Evolutionary conservation across 495 filamentous ascomycete genomes (phyloP).

Genomic region (Aspergillus sparsus): DNA sequence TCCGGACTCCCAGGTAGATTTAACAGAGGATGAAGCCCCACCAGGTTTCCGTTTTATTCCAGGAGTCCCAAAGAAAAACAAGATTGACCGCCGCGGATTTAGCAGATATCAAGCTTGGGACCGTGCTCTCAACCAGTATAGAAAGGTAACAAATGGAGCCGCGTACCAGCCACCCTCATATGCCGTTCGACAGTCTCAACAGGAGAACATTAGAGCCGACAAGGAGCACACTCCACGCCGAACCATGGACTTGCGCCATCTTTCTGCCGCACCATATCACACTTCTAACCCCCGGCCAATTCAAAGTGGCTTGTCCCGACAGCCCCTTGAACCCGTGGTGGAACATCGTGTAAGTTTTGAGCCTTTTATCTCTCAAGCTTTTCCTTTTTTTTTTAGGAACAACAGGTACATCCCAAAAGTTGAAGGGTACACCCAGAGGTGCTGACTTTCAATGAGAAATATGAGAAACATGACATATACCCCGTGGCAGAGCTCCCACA

Average conservation of each 20-base stretch:
- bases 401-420: neutral
- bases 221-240: conserved; percentile 21
- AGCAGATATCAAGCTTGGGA: conserved; percentile 53
- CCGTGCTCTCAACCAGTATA: conserved; percentile 44
- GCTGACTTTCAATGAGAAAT: conserved; percentile 36
- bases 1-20: conserved; percentile 29
- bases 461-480: conserved; percentile 29
- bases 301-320: conserved; percentile 17
- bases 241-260: conserved; percentile 12
- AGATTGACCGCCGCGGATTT: conserved; percentile 49
- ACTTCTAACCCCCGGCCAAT: conserved; percentile 20
- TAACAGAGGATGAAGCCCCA: conserved; percentile 40
- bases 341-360: conserved; percentile 26
- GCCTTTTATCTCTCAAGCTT: conserved; percentile 2
- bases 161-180: conserved; percentile 28
- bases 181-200: conserved; percentile 23
- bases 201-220: conserved; percentile 21
- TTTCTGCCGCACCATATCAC: conserved; percentile 22
- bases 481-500: conserved; percentile 23
- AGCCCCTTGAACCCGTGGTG: conserved; percentile 10
- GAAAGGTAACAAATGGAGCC: conserved; percentile 29
- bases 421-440: conserved; percentile 1
- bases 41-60: conserved; percentile 41
- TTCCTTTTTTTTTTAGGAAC: neutral
- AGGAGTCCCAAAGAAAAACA: conserved; percentile 29